Evolutionary conservation across 129 eudicot genomes (phyloP).

Genomic region (Daucus carota): DH1_v3.0 NC_030385.2:11760001-11760500

Average conservation of each 20-base stretch:
- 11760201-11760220: conserved; percentile 13
- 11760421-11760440: background rate
- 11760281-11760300: background rate
- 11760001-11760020: background rate
- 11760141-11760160: conserved; percentile 70
- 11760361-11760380: background rate
- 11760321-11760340: background rate
- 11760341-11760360: background rate
- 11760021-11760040: background rate
- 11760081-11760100: conserved; percentile 4
- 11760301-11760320: background rate
- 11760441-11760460: background rate
- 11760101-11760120: background rate
- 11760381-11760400: background rate
- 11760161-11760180: conserved; percentile 85
- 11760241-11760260: background rate
- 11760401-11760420: background rate
- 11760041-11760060: background rate
- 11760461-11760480: background rate
- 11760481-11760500: background rate
- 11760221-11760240: background rate
- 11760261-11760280: background rate
- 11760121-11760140: conserved; percentile 61
- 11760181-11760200: conserved; percentile 86
- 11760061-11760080: background rate